Conservation (phyloP, 2,329 filamentous ascomycete species). For the Penicillium sp. region DNA sequence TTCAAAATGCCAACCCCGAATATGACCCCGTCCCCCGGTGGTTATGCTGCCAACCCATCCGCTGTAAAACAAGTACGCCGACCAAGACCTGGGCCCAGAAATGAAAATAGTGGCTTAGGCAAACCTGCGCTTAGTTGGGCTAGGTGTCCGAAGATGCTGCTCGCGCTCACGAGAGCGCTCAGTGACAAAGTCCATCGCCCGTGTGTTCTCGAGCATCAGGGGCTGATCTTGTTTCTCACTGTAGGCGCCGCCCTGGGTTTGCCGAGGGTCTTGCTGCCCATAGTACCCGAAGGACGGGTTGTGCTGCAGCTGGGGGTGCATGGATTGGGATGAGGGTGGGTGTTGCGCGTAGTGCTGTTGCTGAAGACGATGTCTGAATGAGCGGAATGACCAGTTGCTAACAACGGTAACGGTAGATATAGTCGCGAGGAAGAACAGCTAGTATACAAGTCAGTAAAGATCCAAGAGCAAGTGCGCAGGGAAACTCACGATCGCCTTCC, state of each 20-base stretch:
- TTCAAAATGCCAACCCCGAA: neutral
- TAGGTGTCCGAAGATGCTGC: conserved; percentile 35
- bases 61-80: conserved; percentile 5
- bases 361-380: conserved; percentile 42
- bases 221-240: conserved; percentile 27
- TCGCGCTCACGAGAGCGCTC: conserved; percentile 31
- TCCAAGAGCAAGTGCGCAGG: neutral
- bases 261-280: conserved; percentile 16
- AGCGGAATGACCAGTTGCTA: conserved; percentile 59
- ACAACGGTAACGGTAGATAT: conserved; percentile 52
- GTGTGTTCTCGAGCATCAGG: conserved; percentile 31
- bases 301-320: conserved; percentile 26
- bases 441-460: conserved; percentile 15
- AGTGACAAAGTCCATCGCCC: conserved; percentile 28
- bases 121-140: conserved; percentile 34
- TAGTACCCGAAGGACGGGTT: conserved; percentile 27
- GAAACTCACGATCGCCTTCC: conserved; percentile 67
- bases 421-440: conserved; percentile 39
- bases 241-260: conserved; percentile 10
- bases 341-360: conserved; percentile 29
- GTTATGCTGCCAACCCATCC: conserved; percentile 3
- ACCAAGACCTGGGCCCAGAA: neutral
- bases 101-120: conserved; percentile 11
- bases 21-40: neutral
- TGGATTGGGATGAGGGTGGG: conserved; percentile 20